Base-by-base conservation (phyloP, 2,329 filamentous ascomycete species). In the Cladobotryum protrusum region DNA sequence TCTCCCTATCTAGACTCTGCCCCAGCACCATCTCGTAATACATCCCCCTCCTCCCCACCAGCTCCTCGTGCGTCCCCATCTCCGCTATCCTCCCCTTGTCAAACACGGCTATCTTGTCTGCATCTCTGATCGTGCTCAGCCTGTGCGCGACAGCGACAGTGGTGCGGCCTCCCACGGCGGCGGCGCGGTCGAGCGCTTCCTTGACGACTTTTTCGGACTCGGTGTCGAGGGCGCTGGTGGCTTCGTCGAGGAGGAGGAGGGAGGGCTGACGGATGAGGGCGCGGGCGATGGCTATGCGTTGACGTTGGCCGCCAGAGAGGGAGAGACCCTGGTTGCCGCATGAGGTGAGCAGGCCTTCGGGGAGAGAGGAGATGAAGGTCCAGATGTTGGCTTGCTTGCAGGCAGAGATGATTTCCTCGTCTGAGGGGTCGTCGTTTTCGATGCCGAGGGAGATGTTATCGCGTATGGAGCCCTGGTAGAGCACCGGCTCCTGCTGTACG, bases 211-310 rank as follows among this genome's bases (percentile, higher is more conserved):
- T 78, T 61, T 88, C 85, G 1, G 77, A 82, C 58, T 84, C 77
- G 0, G 81, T 82, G 55, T 88, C 85, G 0, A 89, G 71, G 0
- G 72, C 72, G 17, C 68, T 72, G 0, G 86, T 90, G 1, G 86
- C 86, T 66, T 90, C 86, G 58, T 90, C 86, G 0, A 90, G 71
- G 5, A 90, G 77, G 3, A 90, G 67, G 2, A 90, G 79, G 0
- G 72, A 69, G 0, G 86, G 86, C 45, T 81, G 71, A 42, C 83
- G 80, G 47, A 89, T 74, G 24, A 89, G 82, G 11, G 83, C 83
- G 7, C 86, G 74, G 0, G 86, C 86, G 54, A 90, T 89, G 8
- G 85, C 84, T 33, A 88, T 77, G 18, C 84, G 79, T 63, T 89
- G 86, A 7, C 85, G 73, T 62, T 90, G 85, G 1, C 86, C 86